Evolutionary conservation across 208 protist species (phyloP).

Genomic region (Ichthyophonus hoferi): DNA sequence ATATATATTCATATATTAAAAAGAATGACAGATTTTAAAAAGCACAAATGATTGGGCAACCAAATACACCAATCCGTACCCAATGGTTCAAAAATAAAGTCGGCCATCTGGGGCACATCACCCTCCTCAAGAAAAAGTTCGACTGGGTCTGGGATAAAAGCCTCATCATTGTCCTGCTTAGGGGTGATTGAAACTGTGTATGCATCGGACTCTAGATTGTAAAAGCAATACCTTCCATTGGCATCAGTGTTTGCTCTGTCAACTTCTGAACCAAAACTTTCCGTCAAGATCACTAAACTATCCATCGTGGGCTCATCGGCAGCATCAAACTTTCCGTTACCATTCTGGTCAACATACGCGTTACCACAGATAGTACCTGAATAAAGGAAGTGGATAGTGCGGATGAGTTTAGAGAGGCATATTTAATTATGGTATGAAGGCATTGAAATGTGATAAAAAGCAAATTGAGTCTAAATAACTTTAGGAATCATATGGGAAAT

Average conservation of each 20-base stretch:
- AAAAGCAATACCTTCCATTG: not conserved
- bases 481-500: too few relatives aligned
- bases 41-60: too few relatives aligned
- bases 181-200: not conserved
- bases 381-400: too few relatives aligned
- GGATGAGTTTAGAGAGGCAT: too few relatives aligned
- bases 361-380: not conserved
- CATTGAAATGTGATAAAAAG: too few relatives aligned
- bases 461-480: too few relatives aligned
- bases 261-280: too few relatives aligned
- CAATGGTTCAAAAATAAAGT: not conserved
- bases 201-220: not conserved
- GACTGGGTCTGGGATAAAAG: not conserved
- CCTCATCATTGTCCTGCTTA: not conserved
- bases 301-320: not conserved
- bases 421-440: too few relatives aligned
- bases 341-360: not conserved
- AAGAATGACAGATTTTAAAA: too few relatives aligned
- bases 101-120: not conserved
- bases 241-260: too few relatives aligned
- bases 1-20: too few relatives aligned
- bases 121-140: not conserved
- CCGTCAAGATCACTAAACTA: not conserved
- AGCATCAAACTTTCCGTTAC: not conserved
- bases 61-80: too few relatives aligned